Base-by-base conservation (phyloP, 2,329 filamentous ascomycete genomes). In the Neophaeococcomyces aloes region DNA sequence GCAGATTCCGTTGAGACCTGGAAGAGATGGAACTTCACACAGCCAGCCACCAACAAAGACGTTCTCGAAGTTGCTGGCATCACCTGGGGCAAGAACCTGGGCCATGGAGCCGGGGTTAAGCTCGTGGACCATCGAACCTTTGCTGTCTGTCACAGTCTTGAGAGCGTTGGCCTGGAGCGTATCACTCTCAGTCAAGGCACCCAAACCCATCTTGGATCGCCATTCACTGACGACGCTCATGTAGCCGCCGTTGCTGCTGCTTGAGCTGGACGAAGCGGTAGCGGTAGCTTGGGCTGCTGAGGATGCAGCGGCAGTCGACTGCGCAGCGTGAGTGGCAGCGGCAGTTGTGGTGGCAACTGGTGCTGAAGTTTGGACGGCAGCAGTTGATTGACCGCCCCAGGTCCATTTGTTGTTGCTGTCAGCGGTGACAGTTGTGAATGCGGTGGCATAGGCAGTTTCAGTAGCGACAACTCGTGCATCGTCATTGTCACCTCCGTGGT, bases 341-440 rank as follows among this genome's bases (percentile, higher is more conserved):
- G 65, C 61, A 44, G 65, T 52, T 45, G 61, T 57, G 38, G 74
- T 69, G 21, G 79, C 71, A 43, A 74, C 75, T 21, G 75, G 72
- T 11, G 65, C 57, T 19, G 67, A 59, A 48, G 68, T 65, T 29
- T 30, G 45, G 32, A 8, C 13, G 11, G 15, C n/a, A n/a, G 7
- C 31, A 42, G 14, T 46, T 44, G 6, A 8, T 44, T n/a, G 15
- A 14, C 25, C 38, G 23, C 36, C 36, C 17, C 21, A 38, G 6
- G 45, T n/a, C n/a, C n/a, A n/a, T n/a, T n/a, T n/a, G n/a, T n/a
- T n/a, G n/a, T n/a, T n/a, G n/a, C n/a, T n/a, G n/a, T n/a, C n/a
- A n/a, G n/a, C n/a, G n/a, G n/a, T 48, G 33, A 51, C 45, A 7
- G 48, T 49, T 19, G 44, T 38, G 11, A 35, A 40, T n/a, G 46